Evolutionary conservation across 1,139 yeast species (phyloP).

Genomic region (Protomyces arabidopsidicola): DNA sequence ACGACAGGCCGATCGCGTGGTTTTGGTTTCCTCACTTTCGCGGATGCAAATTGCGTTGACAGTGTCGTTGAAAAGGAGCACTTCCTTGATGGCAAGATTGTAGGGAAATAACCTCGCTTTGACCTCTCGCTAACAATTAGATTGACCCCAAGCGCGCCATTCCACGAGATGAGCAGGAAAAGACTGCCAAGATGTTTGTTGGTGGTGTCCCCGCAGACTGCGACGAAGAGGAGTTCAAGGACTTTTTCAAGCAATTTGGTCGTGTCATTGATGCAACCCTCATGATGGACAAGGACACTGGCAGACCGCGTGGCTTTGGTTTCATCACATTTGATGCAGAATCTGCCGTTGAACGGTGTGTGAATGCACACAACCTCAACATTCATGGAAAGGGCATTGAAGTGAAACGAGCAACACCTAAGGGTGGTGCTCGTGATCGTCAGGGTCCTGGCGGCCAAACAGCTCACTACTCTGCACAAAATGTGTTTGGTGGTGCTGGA

Average conservation of each 20-base stretch:
- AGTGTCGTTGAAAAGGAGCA: constrained; percentile 85
- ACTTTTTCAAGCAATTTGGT: constrained; percentile 85
- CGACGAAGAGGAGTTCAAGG: constrained; percentile 84
- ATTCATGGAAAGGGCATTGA: constrained; percentile 51
- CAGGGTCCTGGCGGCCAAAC: constrained; percentile 30
- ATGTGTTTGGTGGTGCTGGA: constrained; percentile 36
- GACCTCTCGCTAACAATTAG: constrained; percentile 14
- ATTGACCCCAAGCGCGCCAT: constrained; percentile 98
- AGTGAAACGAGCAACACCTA: constrained; percentile 96
- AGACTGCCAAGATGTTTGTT: constrained; percentile 93
- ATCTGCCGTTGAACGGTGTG: constrained; percentile 88
- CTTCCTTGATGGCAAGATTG: constrained; percentile 84
- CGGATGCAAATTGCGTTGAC: constrained; percentile 75
- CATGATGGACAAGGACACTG: constrained; percentile 97
- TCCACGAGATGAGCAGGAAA: constrained; percentile 96
- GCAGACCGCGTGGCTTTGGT: constrained; percentile 96
- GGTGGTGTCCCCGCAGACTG: constrained; percentile 98
- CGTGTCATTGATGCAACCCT: constrained; percentile 92
- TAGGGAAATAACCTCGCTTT: constrained; percentile 18
- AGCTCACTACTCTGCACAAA: constrained; percentile 27
- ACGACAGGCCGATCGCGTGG: constrained; percentile 93
- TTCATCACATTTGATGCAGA: constrained; percentile 95
- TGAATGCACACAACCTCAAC: constrained; percentile 44
- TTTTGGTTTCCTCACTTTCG: constrained; percentile 89
- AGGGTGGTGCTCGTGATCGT: constrained; percentile 45